These are phyloP conservation scores for Penicillium corylophilum DNA, from an alignment of 2,329 filamentous ascomycete genomes.

Conservation along the genomic window DNA sequence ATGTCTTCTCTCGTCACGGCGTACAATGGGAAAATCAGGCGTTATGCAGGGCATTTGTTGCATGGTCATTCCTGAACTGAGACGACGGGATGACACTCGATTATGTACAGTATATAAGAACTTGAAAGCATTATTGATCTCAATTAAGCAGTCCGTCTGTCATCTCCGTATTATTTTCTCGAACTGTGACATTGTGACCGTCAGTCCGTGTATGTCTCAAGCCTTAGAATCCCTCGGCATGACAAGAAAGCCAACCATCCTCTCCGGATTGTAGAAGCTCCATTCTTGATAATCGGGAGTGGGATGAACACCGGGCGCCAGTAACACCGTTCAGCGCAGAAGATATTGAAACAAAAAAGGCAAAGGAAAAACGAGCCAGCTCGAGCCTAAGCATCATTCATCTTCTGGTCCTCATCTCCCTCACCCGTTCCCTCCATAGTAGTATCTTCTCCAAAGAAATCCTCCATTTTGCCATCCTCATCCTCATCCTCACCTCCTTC, in stretches of 20 bases:
- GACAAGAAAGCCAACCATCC: not conserved
- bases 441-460: slow-evolving; percentile 47
- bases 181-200: not conserved
- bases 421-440: slow-evolving; percentile 39
- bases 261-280: not conserved
- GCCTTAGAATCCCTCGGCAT: not conserved
- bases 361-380: not conserved
- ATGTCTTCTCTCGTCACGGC: slow-evolving; percentile 22
- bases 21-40: slow-evolving; percentile 19
- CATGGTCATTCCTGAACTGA: slow-evolving; percentile 16
- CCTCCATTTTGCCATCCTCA: slow-evolving; percentile 49
- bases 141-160: slow-evolving; percentile 11
- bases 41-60: slow-evolving; percentile 26
- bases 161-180: not conserved
- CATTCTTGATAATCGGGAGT: slow-evolving; percentile 1
- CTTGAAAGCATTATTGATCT: slow-evolving; percentile 13
- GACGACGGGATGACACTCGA: slow-evolving; percentile 15
- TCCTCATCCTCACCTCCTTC: slow-evolving; percentile 42
- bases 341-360: slow-evolving; percentile 1
- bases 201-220: not conserved
- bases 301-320: slow-evolving; percentile 17
- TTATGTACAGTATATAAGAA: slow-evolving; percentile 23
- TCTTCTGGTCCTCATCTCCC: slow-evolving; percentile 42
- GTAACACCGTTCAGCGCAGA: slow-evolving; percentile 16
- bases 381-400: slow-evolving; percentile 40